Conservation (phyloP, 805 yeast genomes). For the Babjeviella inositovora region DNA sequence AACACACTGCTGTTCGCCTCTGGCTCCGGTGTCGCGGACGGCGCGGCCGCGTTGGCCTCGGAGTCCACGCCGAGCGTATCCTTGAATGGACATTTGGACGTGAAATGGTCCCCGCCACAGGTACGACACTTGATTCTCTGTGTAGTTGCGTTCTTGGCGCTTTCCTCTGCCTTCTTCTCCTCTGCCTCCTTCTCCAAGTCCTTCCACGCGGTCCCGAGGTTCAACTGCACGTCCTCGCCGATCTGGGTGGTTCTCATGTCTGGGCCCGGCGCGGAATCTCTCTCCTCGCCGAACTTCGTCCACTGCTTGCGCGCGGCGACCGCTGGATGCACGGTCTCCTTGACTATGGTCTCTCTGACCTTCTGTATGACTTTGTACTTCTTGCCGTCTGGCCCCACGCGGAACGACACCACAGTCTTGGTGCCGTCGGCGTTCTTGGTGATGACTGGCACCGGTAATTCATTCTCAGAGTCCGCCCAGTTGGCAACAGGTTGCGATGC, state of each 20-base stretch:
- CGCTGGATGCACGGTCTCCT: slow-evolving; percentile 68
- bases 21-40: slow-evolving; percentile 9
- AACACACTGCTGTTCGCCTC: slow-evolving; percentile 22
- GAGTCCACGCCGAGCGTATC: slow-evolving; percentile 56
- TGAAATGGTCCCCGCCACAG: slow-evolving; percentile 90
- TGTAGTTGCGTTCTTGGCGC: slow-evolving; percentile 23
- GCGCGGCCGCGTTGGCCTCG: slow-evolving; percentile 22
- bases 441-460: slow-evolving; percentile 58
- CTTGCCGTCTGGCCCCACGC: slow-evolving; percentile 62
- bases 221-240: slow-evolving; percentile 70
- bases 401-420: slow-evolving; percentile 69
- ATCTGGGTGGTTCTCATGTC: slow-evolving; percentile 77
- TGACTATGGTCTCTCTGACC: slow-evolving; percentile 59
- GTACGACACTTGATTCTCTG: slow-evolving; percentile 58
- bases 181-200: slow-evolving; percentile 63
- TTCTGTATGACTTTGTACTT: slow-evolving; percentile 80
- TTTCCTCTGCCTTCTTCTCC: slow-evolving; percentile 26
- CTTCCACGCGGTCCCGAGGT: slow-evolving; percentile 65
- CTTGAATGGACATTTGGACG: slow-evolving; percentile 91
- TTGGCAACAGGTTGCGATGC: too few relatives aligned
- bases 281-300: slow-evolving; percentile 79
- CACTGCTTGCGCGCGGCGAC: slow-evolving; percentile 84
- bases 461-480: slow-evolving; percentile 71
- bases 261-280: slow-evolving; percentile 63
- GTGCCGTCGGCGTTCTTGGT: slow-evolving; percentile 78